Base-by-base conservation (phyloP, 768 basidiomycete genomes). In the Macrolepiota albuminosa region DNA sequence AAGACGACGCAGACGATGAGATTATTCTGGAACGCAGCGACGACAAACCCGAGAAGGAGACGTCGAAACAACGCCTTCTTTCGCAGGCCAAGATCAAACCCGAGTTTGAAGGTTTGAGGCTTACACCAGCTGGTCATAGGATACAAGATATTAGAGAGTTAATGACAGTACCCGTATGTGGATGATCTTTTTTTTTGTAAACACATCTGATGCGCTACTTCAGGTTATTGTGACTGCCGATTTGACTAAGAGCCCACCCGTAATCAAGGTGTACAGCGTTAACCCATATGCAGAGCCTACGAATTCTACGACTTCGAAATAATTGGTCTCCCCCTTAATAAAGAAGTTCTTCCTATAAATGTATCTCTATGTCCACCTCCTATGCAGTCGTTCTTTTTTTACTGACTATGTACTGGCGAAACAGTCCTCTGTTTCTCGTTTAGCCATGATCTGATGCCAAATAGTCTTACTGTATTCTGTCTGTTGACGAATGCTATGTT, bases 211-310 rank as follows among this genome's bases (percentile, higher is more conserved):
- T 56, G 39, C 56, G 39, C 56, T 36, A 13, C 34, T 57, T 51
- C 61, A 94, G 92, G 93, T 95, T 66, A 95, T 97, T 68, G 88
- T 97, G 66, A 95, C 94, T 45, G 93, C 93, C 36, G 95, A 98
- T 72, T 75, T 96, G 66, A 93, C 93, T 62, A 97, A 96, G 84
- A 93, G 91, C 66, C 95, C 95, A 43, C 95, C 95, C 4, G 92
- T 98, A 68, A 90, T 98, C 81, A 95, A 97, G 74, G 94, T 98
- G 59, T 95, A 95, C 80, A 94, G 93, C 67, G 91, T 94, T 68
- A 95, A 95, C 70, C 94, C 94, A 8, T 95, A 91, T 72, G 87
- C 91, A 45, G 81, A 82, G 61, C 73, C 76, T 49, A 49, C 55
- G 40, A 31, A 43, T 54, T 42, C 40, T 54, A 43, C 29, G 31